These are phyloP conservation scores for Chlorella variabilis DNA, from an alignment of 163 green algal species.

Conservation along the genomic window DNA sequence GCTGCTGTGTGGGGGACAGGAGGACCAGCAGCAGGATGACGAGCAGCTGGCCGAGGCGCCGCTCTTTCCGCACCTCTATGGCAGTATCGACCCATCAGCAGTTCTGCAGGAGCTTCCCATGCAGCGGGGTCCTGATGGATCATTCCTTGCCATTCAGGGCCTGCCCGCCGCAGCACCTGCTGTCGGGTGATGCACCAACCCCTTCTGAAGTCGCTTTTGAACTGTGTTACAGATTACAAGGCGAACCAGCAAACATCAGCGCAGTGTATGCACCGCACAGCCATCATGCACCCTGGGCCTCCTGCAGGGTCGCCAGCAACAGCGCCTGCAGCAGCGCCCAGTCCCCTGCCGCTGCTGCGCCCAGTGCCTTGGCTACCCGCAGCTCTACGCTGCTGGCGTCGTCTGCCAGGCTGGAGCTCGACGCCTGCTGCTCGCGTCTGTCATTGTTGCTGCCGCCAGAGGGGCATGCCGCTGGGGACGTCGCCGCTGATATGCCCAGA, in stretches of 20 bases:
- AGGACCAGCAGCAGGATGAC: neutral
- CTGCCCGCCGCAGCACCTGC: neutral
- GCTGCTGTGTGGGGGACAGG: neutral
- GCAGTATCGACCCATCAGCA: constrained; percentile 48
- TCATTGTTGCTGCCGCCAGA: neutral
- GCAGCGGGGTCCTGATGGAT: constrained; percentile 39
- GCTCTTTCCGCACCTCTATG: constrained; percentile 81
- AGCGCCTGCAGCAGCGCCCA: neutral
- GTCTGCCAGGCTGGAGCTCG: neutral
- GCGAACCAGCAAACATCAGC: neutral
- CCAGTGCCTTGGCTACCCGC: neutral
- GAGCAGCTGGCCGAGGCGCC: constrained; percentile 14
- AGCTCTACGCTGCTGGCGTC: neutral
- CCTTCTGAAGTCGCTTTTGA: too few species aligned
- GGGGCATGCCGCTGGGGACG: too few species aligned
- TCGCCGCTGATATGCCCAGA: neutral
- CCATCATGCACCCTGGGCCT: neutral
- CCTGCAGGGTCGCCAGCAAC: neutral
- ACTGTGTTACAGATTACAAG: too few species aligned
- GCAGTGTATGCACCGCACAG: neutral
- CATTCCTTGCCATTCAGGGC: constrained; percentile 22
- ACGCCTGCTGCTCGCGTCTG: neutral
- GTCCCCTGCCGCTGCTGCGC: neutral
- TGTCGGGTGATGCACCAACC: too few species aligned
- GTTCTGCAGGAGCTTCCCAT: constrained; percentile 53